phyloP scores from a whole-genome alignment of 192 early-diverging fungal species.

The Thoreauomyces humboldtii region DNA sequence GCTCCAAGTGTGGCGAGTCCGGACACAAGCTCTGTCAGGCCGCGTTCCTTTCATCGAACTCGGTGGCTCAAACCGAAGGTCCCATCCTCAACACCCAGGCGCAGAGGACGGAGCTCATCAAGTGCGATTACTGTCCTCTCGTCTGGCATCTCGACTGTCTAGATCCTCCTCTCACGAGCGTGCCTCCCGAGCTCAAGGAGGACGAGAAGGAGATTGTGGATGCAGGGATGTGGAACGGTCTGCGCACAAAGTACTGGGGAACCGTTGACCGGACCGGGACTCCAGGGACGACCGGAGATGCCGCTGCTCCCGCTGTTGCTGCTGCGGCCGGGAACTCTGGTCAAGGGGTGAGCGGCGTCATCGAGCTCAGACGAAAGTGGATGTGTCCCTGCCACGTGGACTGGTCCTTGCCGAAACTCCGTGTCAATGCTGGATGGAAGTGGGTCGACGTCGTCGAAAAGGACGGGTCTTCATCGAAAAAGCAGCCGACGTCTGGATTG shows the following conservation, averaged over 20 bases:
- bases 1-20: constrained; percentile 29
- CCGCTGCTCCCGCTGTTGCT: background rate
- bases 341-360: no score
- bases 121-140: constrained; percentile 51
- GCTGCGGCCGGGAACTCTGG: no score
- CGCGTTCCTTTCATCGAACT: constrained; percentile 24
- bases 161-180: constrained; percentile 36
- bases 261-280: background rate
- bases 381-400: constrained; percentile 59
- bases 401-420: constrained; percentile 30
- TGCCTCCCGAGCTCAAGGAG: constrained; percentile 31
- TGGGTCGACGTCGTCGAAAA: constrained; percentile 16
- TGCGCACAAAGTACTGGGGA: constrained; percentile 21
- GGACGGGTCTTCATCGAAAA: no score
- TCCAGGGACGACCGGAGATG: constrained; percentile 12
- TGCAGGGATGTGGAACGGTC: background rate
- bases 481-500: no score
- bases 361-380: constrained; percentile 43
- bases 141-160: constrained; percentile 59
- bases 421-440: constrained; percentile 7
- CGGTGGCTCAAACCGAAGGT: constrained; percentile 10
- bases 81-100: constrained; percentile 12
- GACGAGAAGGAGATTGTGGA: constrained; percentile 27
- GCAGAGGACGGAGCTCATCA: constrained; percentile 37
- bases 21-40: constrained; percentile 7